Evolutionary conservation across 768 basidiomycete species (phyloP).

Genomic region (Imleria badia): DNA sequence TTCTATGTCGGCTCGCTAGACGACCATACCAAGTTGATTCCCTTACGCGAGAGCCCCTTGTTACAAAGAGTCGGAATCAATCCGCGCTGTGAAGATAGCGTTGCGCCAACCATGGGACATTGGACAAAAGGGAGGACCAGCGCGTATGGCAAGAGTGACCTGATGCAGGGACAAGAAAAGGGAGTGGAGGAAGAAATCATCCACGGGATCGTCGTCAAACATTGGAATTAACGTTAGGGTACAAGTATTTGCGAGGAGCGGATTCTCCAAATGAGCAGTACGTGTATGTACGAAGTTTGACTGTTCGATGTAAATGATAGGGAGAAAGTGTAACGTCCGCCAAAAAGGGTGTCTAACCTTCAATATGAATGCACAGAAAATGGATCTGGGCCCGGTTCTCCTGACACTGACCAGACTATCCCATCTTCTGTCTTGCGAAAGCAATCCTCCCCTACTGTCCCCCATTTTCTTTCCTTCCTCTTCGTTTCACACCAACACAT

Average conservation of each 20-base stretch:
- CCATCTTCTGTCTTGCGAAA: no score
- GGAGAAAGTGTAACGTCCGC: no score
- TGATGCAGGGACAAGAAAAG: conserved; percentile 40
- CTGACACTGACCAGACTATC: no score
- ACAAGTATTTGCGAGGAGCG: neutral
- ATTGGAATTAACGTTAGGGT: conserved; percentile 43
- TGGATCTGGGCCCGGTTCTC: no score
- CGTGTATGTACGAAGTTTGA: no score
- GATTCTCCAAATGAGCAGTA: no score
- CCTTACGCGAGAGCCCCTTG: conserved; percentile 47
- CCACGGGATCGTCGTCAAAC: conserved; percentile 54
- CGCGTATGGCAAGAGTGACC: conserved; percentile 49
- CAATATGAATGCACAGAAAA: no score
- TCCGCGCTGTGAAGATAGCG: conserved; percentile 35
- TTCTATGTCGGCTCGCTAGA: conserved; percentile 59
- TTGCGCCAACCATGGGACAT: conserved; percentile 50
- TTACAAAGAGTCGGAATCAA: conserved; percentile 45
- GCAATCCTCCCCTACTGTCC: no score
- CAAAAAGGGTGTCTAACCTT: no score
- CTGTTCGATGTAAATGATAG: no score
- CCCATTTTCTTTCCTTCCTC: no score
- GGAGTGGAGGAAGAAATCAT: conserved; percentile 56
- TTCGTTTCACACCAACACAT: no score
- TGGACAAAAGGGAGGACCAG: conserved; percentile 53
- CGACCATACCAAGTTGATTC: conserved; percentile 47